Conservation (phyloP, 257 asterid species). For the Solanum clarkiae region DNA sequence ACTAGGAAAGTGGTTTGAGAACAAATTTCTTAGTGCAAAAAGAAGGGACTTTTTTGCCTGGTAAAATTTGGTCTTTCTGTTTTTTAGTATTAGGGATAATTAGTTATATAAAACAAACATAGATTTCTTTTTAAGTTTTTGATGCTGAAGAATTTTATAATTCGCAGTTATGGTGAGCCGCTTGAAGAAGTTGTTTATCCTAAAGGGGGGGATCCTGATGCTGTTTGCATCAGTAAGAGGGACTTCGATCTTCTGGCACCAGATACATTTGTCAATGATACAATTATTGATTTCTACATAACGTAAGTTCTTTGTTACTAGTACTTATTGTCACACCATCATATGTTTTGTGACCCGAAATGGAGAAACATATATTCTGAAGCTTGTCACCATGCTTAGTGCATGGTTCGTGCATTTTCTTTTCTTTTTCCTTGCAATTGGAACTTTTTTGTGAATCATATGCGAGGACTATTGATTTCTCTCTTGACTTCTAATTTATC, state of each 20-base stretch:
- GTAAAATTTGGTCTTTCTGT: not conserved
- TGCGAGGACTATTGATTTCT: not conserved
- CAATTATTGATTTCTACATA: conserved; percentile 85
- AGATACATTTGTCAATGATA: conserved; percentile 82
- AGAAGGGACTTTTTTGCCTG: not conserved
- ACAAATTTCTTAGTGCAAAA: not conserved
- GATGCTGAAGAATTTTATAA: conserved; percentile 1
- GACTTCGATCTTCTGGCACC: conserved; percentile 83
- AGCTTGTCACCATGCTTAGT: not conserved
- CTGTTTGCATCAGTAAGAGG: conserved; percentile 77
- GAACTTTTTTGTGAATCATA: not conserved
- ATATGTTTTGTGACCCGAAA: not conserved
- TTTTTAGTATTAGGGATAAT: not conserved
- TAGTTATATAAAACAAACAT: not conserved
- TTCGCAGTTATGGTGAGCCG: conserved; percentile 56
- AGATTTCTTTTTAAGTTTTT: not conserved
- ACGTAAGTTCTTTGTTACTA: conserved; percentile 44
- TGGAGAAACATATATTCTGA: not conserved
- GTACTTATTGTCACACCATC: not conserved
- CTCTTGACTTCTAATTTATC: not conserved
- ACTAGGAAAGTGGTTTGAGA: not conserved
- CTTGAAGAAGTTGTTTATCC: conserved; percentile 86
- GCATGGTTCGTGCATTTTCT: not conserved
- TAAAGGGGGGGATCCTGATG: conserved; percentile 86
- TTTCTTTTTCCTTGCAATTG: not conserved